phyloP scores from a whole-genome alignment of 176 grass and related monocot species.

The Chloris gayana region DNA sequence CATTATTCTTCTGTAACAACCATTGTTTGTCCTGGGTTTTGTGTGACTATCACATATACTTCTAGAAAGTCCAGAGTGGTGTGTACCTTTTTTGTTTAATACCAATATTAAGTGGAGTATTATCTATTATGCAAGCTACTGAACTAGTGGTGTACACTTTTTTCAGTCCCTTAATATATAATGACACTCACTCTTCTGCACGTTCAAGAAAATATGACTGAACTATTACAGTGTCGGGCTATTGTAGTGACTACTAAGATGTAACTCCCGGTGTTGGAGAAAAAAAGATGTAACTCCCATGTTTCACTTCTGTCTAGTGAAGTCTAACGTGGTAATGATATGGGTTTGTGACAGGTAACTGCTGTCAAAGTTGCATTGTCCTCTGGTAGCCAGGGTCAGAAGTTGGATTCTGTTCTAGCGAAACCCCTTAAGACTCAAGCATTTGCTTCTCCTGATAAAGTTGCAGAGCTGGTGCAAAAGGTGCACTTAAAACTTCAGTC shows the following conservation, averaged over 20 bases:
- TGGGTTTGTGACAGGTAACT: slow-evolving; percentile 65
- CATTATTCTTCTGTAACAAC: slow-evolving; percentile 8
- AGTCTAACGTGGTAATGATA: slow-evolving; percentile 24
- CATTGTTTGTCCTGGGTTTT: neutral
- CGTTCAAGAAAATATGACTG: neutral
- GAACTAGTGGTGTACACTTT: neutral
- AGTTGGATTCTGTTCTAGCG: slow-evolving; percentile 86
- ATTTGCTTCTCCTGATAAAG: slow-evolving; percentile 96
- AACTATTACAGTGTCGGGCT: neutral
- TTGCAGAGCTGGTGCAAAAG: slow-evolving; percentile 94
- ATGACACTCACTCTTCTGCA: neutral
- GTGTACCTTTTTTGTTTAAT: neutral
- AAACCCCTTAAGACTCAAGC: slow-evolving; percentile 95
- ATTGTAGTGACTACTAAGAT: slow-evolving; percentile 2
- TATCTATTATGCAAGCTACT: neutral
- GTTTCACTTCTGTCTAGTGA: neutral
- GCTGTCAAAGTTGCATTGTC: slow-evolving; percentile 90
- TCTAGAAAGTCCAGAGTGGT: neutral
- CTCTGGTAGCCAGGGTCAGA: slow-evolving; percentile 81
- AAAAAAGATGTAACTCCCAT: neutral
- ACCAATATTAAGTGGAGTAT: neutral
- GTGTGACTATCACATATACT: neutral
- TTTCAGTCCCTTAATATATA: neutral
- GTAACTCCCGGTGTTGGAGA: no score
- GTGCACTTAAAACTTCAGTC: slow-evolving; percentile 41